These are phyloP conservation scores for Fusarium scirpi DNA, from an alignment of 2,329 filamentous ascomycete species.

Conservation along the genomic window DNA sequence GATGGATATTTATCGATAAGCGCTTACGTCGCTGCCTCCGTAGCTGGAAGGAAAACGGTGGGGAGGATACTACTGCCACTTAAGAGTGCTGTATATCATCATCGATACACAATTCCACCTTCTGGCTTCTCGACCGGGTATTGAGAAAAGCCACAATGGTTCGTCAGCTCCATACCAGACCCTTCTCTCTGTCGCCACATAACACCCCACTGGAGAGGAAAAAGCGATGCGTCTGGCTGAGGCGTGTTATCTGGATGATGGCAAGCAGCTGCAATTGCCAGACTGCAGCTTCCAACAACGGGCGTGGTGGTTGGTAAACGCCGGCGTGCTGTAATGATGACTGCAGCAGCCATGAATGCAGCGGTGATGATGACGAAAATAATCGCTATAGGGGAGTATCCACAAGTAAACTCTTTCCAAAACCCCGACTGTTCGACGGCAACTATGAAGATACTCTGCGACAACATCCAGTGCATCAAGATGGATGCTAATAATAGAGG, in stretches of 20 bases:
- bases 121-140: background rate
- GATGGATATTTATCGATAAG: too few species aligned
- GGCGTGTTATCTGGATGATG: background rate
- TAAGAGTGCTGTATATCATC: too few species aligned
- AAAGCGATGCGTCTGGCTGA: background rate
- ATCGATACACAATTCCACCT: background rate
- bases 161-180: fast-evolving
- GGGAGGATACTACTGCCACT: too few species aligned
- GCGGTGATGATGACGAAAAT: background rate
- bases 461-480: background rate
- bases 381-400: background rate
- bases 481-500: fast-evolving
- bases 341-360: background rate
- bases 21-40: too few species aligned
- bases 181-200: background rate
- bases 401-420: fast-evolving
- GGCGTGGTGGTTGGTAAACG: background rate
- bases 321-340: background rate
- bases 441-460: background rate
- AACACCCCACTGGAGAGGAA: background rate
- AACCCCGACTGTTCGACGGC: fast-evolving
- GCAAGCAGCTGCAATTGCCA: background rate
- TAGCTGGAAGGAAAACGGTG: too few species aligned
- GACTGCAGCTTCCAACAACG: background rate
- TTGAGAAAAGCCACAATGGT: background rate